Percentiles rank a stretch among this genome's conserved stretches.
Conservation (phyloP, 192 early-diverging fungal genomes). For the Geranomyces variabilis region DNA sequence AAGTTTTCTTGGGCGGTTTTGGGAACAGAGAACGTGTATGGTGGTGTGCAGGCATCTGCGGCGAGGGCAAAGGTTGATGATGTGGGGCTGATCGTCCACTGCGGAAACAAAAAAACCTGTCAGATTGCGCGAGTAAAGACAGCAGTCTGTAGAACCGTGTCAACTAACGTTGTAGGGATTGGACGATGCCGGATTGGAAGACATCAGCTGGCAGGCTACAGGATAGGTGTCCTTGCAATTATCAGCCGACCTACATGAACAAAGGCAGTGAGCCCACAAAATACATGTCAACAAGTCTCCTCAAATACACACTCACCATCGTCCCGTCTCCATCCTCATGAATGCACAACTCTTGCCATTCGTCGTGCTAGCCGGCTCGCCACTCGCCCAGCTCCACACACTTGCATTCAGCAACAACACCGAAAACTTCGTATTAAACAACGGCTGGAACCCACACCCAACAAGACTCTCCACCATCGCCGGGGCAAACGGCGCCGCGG, state of each 20-base stretch:
- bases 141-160: too few species aligned
- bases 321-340: slow-evolving; percentile 7
- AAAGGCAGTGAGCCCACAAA: not conserved
- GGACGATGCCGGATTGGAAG: not conserved
- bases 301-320: slow-evolving; percentile 13
- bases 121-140: too few species aligned
- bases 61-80: not conserved
- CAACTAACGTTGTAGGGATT: slow-evolving; percentile 11
- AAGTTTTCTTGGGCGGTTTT: slow-evolving; percentile 17
- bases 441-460: slow-evolving; percentile 27
- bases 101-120: not conserved
- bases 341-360: slow-evolving; percentile 17
- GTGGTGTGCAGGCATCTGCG: not conserved
- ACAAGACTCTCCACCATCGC: not conserved
- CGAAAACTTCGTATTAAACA: slow-evolving; percentile 7
- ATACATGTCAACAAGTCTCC: not conserved
- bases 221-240: not conserved
- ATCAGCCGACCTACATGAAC: slow-evolving; percentile 4
- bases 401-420: slow-evolving; percentile 9
- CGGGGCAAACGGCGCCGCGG: slow-evolving; percentile 9
- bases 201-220: slow-evolving; percentile 3
- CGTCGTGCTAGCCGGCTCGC: slow-evolving; percentile 4
- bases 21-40: slow-evolving; percentile 17
- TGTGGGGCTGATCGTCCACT: not conserved
- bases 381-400: slow-evolving; percentile 23